phyloP scores from a whole-genome alignment of 2,329 filamentous ascomycete genomes.

The Colletotrichum falcatum region DNA sequence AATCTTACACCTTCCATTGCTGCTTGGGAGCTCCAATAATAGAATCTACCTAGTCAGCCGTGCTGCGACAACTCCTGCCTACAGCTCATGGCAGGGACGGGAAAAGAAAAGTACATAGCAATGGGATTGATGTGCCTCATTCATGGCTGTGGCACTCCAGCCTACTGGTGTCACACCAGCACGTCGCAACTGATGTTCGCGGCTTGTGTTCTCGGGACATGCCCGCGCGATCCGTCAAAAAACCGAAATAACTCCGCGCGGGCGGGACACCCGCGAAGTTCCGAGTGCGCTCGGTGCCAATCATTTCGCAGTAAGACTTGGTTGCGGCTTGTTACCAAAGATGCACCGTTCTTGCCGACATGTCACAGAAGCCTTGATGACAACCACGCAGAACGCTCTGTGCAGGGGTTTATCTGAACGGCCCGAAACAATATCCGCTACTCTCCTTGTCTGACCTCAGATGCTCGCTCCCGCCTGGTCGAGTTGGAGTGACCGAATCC shows the following conservation, averaged over 20 bases:
- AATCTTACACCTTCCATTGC: not conserved
- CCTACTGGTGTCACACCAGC: not conserved
- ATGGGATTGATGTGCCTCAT: not conserved
- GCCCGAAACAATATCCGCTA: conserved; percentile 6
- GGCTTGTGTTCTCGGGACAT: not conserved
- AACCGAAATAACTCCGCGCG: not conserved
- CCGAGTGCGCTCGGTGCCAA: conserved; percentile 6
- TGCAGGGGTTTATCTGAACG: not conserved
- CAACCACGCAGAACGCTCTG: not conserved
- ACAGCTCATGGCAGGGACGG: not conserved
- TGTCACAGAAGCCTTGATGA: not conserved
- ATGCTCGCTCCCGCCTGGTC: conserved; percentile 12
- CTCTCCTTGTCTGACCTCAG: conserved; percentile 14
- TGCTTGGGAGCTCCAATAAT: not conserved
- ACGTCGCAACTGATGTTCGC: too few relatives aligned
- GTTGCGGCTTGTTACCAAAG: conserved; percentile 22
- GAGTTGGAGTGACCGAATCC: not conserved
- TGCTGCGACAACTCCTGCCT: not conserved
- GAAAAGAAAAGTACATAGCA: too few relatives aligned
- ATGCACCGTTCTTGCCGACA: not conserved
- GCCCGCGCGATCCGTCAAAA: not conserved
- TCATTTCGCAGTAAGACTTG: not conserved
- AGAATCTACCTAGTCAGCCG: not conserved
- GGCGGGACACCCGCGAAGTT: not conserved
- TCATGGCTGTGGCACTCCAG: not conserved